Evolutionary conservation across 768 basidiomycete genomes (phyloP).

Genomic region (Agaricus subrufescens): DNA sequence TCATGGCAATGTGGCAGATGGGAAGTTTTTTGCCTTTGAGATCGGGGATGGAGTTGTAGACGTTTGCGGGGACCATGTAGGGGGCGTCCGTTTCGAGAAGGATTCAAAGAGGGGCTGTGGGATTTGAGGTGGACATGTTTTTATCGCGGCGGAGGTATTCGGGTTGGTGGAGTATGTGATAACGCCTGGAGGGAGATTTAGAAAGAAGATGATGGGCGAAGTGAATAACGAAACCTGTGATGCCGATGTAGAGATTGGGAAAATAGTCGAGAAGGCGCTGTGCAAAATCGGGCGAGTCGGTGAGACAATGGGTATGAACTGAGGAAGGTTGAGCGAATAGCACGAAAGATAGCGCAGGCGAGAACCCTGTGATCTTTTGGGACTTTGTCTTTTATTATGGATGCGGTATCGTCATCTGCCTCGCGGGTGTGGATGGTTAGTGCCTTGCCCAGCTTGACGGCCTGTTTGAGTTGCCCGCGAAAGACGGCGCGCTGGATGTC

Average conservation of each 20-base stretch:
- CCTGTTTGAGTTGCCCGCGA: conserved; percentile 59
- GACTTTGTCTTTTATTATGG: conserved; percentile 71
- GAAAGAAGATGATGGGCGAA: too few species aligned
- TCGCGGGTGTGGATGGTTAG: conserved; percentile 86
- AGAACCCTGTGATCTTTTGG: conserved; percentile 63
- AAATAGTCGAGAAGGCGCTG: conserved; percentile 68
- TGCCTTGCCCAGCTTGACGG: conserved; percentile 67
- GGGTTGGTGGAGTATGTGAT: conserved; percentile 74
- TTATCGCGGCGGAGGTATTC: conserved; percentile 67
- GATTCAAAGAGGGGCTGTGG: conserved; percentile 34
- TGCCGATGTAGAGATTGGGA: conserved; percentile 77
- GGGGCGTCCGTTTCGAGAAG: conserved; percentile 86
- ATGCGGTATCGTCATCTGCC: conserved; percentile 78
- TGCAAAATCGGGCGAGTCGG: conserved; percentile 75
- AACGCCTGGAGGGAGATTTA: conserved; percentile 34
- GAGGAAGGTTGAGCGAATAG: neutral
- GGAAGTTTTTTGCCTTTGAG: conserved; percentile 61
- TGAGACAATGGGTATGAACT: conserved; percentile 90
- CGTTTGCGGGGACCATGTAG: conserved; percentile 77
- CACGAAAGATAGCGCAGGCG: neutral
- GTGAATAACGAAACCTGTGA: conserved; percentile 41
- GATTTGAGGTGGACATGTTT: conserved; percentile 28
- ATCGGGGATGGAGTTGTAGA: conserved; percentile 52
- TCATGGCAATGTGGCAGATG: conserved; percentile 73
- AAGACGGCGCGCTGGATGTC: conserved; percentile 65